Percentiles rank a stretch among this genome's conserved stretches.
Evolutionary conservation across 352 stramenopile genomes (phyloP).

Genomic region (Elongisporangium anandrum): DNA sequence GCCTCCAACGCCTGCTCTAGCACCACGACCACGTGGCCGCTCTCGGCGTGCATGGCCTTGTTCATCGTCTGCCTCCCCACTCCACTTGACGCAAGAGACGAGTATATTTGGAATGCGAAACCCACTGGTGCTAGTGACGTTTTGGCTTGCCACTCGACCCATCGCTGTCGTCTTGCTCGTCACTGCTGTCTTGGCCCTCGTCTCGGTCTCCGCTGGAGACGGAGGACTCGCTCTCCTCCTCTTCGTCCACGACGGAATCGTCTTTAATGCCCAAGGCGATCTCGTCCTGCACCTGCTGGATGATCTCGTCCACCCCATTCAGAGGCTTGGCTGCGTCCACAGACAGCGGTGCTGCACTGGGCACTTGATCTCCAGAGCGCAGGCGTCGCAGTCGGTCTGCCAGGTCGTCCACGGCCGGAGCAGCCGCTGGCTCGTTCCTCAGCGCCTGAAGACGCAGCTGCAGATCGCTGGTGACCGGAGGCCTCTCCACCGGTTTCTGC

Average conservation of each 20-base stretch:
- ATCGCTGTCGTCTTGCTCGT: conserved; percentile 4
- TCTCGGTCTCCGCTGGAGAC: conserved; percentile 12
- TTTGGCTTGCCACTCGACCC: neutral
- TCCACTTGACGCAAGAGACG: neutral
- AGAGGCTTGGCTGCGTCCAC: conserved; percentile 5
- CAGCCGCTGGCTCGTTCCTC: conserved; percentile 24
- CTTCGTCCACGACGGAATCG: conserved; percentile 17
- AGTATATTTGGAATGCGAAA: neutral
- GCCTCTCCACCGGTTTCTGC: conserved; percentile 7
- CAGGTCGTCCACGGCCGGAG: conserved; percentile 22
- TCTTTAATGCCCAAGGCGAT: conserved; percentile 45
- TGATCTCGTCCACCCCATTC: conserved; percentile 34
- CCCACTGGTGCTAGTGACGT: neutral
- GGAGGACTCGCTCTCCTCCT: conserved; percentile 5
- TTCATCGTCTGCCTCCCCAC: conserved; percentile 15
- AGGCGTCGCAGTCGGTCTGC: conserved; percentile 37
- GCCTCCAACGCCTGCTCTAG: conserved; percentile 25
- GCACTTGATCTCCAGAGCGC: conserved; percentile 6
- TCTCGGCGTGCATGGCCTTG: conserved; percentile 26
- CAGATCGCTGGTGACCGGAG: conserved; percentile 15
- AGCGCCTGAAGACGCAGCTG: conserved; percentile 43
- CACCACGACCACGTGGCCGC: conserved; percentile 29
- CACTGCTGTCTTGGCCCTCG: conserved; percentile 7
- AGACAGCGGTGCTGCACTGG: neutral
- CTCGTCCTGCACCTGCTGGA: conserved; percentile 61